phyloP scores from a whole-genome alignment of 139 green algal genomes.

The Chlamydomonas sp. region DNA sequence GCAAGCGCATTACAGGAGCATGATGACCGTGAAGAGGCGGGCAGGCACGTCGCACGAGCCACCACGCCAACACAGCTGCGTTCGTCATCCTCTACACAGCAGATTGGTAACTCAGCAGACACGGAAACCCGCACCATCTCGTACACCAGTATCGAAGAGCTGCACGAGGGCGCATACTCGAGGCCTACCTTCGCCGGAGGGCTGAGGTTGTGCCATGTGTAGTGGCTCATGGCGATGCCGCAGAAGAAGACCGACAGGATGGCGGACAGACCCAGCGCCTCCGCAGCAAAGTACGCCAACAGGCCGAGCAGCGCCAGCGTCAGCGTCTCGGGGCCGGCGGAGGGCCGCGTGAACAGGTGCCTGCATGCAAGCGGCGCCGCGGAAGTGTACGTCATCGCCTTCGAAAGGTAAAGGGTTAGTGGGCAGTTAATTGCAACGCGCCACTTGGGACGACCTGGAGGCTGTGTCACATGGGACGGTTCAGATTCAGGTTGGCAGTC shows the following conservation, averaged over 20 bases:
- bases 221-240: conserved; percentile 75
- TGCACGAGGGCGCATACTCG: background rate
- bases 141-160: no score
- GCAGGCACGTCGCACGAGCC: no score
- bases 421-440: background rate
- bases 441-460: no score
- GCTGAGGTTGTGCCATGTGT: conserved; percentile 76
- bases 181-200: conserved; percentile 49
- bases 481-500: no score
- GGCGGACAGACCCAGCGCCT: conserved; percentile 68
- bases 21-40: background rate
- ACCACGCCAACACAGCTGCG: no score
- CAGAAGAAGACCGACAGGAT: conserved; percentile 89
- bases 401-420: background rate
- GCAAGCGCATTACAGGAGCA: no score
- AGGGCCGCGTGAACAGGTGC: background rate
- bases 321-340: conserved; percentile 64
- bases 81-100: no score
- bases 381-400: background rate
- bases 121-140: no score
- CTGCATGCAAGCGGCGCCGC: background rate
- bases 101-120: no score
- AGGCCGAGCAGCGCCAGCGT: conserved; percentile 64
- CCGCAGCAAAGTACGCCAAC: conserved; percentile 64
- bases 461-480: no score